Conservation (phyloP, 495 filamentous ascomycete species). For the Barbatosphaeria neglecta region DNA sequence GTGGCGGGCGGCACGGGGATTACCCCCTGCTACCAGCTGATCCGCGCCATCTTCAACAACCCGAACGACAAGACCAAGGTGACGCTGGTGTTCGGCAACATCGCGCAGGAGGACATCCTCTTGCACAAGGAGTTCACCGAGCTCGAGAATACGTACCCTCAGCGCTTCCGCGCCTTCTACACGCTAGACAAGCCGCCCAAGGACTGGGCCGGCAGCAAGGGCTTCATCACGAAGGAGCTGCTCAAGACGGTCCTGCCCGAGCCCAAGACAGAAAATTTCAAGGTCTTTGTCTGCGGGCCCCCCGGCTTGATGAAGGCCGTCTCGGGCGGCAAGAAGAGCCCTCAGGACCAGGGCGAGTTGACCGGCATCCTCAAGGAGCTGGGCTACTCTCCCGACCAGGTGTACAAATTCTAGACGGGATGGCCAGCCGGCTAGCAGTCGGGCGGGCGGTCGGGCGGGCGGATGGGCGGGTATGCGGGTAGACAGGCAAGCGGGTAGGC, state of each 20-base stretch:
- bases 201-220: slow-evolving; percentile 63
- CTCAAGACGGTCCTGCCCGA: slow-evolving; percentile 88
- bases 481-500: too few relatives aligned
- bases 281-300: slow-evolving; percentile 84
- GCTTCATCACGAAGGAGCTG: slow-evolving; percentile 75
- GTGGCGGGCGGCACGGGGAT: slow-evolving; percentile 94
- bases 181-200: slow-evolving; percentile 77
- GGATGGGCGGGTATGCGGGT: too few relatives aligned
- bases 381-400: slow-evolving; percentile 85
- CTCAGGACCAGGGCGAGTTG: slow-evolving; percentile 86
- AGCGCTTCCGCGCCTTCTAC: slow-evolving; percentile 85
- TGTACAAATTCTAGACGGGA: slow-evolving; percentile 79
- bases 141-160: slow-evolving; percentile 87
- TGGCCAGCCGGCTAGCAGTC: too few relatives aligned
- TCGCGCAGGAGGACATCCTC: slow-evolving; percentile 76
- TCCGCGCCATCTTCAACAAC: slow-evolving; percentile 81
- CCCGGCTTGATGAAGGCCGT: slow-evolving; percentile 90
- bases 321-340: slow-evolving; percentile 78
- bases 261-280: slow-evolving; percentile 79
- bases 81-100: slow-evolving; percentile 83
- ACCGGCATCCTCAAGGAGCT: slow-evolving; percentile 74
- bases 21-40: slow-evolving; percentile 82
- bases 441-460: too few relatives aligned
- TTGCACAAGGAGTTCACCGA: slow-evolving; percentile 70
- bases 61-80: slow-evolving; percentile 94